These are phyloP conservation scores for Dictyostelium firmibasis DNA, from an alignment of 78 protist species.

Conservation along the genomic window DNA sequence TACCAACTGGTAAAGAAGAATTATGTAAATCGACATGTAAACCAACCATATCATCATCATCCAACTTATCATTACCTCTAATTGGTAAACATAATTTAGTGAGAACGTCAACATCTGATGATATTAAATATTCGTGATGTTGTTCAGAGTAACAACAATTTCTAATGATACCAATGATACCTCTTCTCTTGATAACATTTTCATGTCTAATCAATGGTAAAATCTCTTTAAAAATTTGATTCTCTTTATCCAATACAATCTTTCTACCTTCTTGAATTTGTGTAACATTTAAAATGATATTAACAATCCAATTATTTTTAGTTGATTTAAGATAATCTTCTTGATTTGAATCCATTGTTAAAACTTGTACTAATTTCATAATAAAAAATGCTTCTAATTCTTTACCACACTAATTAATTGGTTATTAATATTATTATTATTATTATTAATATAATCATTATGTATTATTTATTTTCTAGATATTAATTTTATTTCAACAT, in stretches of 20 bases:
- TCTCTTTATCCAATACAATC: slow-evolving; percentile 48
- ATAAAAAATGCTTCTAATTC: slow-evolving; percentile 72
- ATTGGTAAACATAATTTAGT: slow-evolving; percentile 30
- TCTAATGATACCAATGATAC: slow-evolving; percentile 68
- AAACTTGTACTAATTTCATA: slow-evolving; percentile 37
- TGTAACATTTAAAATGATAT: slow-evolving; percentile 50
- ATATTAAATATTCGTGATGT: slow-evolving; percentile 19
- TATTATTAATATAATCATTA: neutral
- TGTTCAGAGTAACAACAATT: slow-evolving; percentile 56
- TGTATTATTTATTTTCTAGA: neutral
- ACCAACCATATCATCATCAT: slow-evolving; percentile 61
- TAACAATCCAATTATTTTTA: slow-evolving; percentile 50
- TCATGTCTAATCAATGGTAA: slow-evolving; percentile 36
- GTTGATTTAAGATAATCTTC: neutral
- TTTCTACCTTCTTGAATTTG: slow-evolving; percentile 80
- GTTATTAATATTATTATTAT: neutral
- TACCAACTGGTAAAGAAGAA: neutral
- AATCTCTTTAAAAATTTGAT: slow-evolving; percentile 13
- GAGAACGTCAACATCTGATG: slow-evolving; percentile 16
- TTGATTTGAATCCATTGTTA: neutral
- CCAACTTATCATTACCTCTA: slow-evolving; percentile 44
- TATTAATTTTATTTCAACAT: neutral
- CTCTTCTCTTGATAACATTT: slow-evolving; percentile 54
- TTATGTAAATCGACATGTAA: slow-evolving; percentile 15
- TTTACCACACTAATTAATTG: slow-evolving; percentile 35